Evolutionary conservation across 2,329 filamentous ascomycete species (phyloP), one percentile per base, ranked within the genome.

Genomic region (Aspergillus intermedius): DNA sequence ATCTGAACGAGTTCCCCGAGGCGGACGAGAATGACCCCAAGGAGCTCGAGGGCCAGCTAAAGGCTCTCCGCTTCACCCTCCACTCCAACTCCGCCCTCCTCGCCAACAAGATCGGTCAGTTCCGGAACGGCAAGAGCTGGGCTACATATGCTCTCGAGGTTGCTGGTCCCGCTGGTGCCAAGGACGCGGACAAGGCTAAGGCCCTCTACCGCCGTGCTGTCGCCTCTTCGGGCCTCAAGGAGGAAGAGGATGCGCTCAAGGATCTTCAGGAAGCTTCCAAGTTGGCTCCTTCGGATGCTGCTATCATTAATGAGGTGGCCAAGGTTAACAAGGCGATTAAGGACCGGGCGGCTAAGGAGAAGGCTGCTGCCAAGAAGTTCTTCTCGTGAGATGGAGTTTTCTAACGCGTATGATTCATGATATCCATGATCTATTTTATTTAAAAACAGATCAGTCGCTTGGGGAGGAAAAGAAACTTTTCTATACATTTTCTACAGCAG

Each of bases 341-440:
- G 9, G 87, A 85, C 49, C 80, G 86, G 53, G 78, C 82, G 53
- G 86, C 87, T 67, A 95, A 91, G 81, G 88, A 96, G 77, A 94
- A 91, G 80, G 88, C 87, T 59, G 86, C 85, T 5, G 95, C 91
- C 68, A 87, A 86, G 75, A 97, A 95, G 75, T 93, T 94, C 72
- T 97, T 97, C 66, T 69, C 75, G 37, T 83, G 63, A 70, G 47
- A 35, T 30, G 25, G 25, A 30, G 10, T 0, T 30, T 30, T 5
- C 12, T 30, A 30, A 30, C 25, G 25, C 10, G 25, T 40, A 62
- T 56, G 60, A 61, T 58, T 62, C 55, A 65, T 59, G 58, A 61
- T 46, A 49, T 58, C 52, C 50, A 58, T 59, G 60, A 57, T 60
- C 56, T 60, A 57, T 57, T 57, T 58, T 55, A 46, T 35, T 49